Evolutionary conservation across 1,139 yeast species (phyloP).

Genomic region (Ashbya aceris): DNA sequence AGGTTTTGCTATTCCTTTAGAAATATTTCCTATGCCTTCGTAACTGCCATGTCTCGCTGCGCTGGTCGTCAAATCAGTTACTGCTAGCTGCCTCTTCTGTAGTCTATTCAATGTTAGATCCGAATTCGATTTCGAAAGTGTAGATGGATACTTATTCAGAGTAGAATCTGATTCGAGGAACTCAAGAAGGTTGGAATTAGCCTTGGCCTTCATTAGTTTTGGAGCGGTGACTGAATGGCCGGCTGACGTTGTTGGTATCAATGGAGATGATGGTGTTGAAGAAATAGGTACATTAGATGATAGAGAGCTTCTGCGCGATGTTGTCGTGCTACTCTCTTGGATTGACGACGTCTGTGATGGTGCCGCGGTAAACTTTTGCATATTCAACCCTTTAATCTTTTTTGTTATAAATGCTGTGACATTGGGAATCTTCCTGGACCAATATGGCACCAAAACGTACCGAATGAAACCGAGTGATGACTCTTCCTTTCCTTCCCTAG

Average conservation of each 20-base stretch:
- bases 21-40: slow-evolving; percentile 1
- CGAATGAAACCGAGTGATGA: slow-evolving; percentile 44
- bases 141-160: slow-evolving; percentile 12
- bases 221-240: slow-evolving; percentile 1
- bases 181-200: slow-evolving; percentile 21
- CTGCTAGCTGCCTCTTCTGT: slow-evolving; percentile 26
- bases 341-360: background rate
- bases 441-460: slow-evolving; percentile 47
- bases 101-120: slow-evolving; percentile 23
- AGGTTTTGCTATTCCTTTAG: slow-evolving; percentile 3
- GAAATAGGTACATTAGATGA: slow-evolving; percentile 8
- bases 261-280: slow-evolving; percentile 14
- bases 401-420: slow-evolving; percentile 40
- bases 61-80: slow-evolving; percentile 15
- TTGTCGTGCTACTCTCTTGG: background rate
- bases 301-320: slow-evolving; percentile 7
- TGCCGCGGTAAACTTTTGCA: slow-evolving; percentile 21
- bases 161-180: slow-evolving; percentile 18
- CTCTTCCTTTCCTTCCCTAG: slow-evolving; percentile 23
- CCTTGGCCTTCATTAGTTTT: slow-evolving; percentile 12
- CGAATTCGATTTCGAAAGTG: slow-evolving; percentile 23
- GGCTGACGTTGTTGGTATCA: background rate
- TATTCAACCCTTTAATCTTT: slow-evolving; percentile 41
- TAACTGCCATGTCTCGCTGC: background rate
- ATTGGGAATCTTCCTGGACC: slow-evolving; percentile 40